phyloP scores from a whole-genome alignment of 805 yeast species.

The Candida qinlingensis region DNA sequence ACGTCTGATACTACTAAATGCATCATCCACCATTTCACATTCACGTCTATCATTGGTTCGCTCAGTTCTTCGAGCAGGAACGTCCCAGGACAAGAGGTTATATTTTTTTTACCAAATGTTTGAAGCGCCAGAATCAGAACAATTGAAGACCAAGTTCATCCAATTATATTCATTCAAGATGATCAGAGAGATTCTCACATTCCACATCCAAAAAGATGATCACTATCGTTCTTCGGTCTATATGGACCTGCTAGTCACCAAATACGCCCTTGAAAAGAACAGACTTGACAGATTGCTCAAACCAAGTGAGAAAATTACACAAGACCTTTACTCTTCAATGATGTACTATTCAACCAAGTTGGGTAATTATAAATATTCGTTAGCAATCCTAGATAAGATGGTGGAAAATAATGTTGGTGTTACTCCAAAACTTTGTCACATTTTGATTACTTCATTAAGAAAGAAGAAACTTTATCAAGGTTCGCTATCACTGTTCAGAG shows the following conservation, averaged over 20 bases:
- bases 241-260: constrained; percentile 10
- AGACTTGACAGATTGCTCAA: not conserved
- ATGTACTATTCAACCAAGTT: constrained; percentile 12
- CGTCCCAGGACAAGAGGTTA: not conserved
- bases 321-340: constrained; percentile 15
- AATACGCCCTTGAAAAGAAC: constrained; percentile 1
- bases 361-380: constrained; percentile 12
- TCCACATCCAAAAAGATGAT: constrained; percentile 6
- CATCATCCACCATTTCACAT: not conserved
- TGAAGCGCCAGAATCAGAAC: not conserved
- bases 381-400: constrained; percentile 14
- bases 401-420: constrained; percentile 7
- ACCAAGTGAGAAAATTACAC: not conserved
- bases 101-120: constrained; percentile 10
- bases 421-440: constrained; percentile 14
- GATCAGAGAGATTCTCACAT: constrained; percentile 10
- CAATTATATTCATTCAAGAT: constrained; percentile 10
- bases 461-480: constrained; percentile 17
- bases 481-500: constrained; percentile 11
- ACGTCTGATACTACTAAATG: not conserved
- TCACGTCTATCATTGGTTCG: constrained; percentile 1
- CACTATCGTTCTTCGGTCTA: constrained; percentile 3
- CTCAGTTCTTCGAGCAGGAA: constrained; percentile 5
- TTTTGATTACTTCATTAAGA: constrained; percentile 15
- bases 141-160: constrained; percentile 7